Base-by-base conservation (phyloP, 2,329 filamentous ascomycete genomes). In the Paraconiothyrium brasiliense region DNA sequence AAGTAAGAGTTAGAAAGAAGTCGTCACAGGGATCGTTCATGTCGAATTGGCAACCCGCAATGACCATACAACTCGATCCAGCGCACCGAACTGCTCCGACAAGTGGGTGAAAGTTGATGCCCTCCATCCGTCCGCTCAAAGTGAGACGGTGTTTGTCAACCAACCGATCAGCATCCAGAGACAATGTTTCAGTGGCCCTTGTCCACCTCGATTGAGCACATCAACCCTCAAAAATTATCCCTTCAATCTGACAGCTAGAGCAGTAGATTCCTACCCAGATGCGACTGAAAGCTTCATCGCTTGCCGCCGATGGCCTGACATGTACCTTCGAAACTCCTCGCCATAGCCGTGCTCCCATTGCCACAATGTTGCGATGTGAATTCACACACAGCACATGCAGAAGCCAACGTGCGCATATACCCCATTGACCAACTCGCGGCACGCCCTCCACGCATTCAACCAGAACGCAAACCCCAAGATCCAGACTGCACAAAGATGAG, bases 401-500 rank as follows among this genome's bases (percentile, higher is more conserved):
- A n/a, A 56, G 54, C 39, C 27, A 37, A 16, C 43, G 20, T 27
- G 34, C 54, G 30, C 41, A 47, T 47, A 46, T 55, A 34, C 41
- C 39, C 39, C 52, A 34, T 34, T 34, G 54, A 47, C 43, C 54
- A 56, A 27, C 24, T 32, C 16, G 39, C n/a, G 43, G 30, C 43
- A n/a, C 54, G 20, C 11, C 11, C 14, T 11, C 13, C 16, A 35
- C 34, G 39, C 27, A 46, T 46, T 55, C 41, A 34, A 13, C 52
- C 39, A 35, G 48, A 47, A 56, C 20, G n/a, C 13, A n/a, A 27
- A 49, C 8, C 27, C 34, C 3, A 41, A 49, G n/a, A 7, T 56
- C 54, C 32, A 50, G 55, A 50, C 35, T 37, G 11, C n/a, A 32
- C 14, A 51, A 30, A 47, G 47, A 60, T 52, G 47, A 54, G 20